Base-by-base conservation (phyloP, 805 yeast species). In the Candida mattraensis region DNA sequence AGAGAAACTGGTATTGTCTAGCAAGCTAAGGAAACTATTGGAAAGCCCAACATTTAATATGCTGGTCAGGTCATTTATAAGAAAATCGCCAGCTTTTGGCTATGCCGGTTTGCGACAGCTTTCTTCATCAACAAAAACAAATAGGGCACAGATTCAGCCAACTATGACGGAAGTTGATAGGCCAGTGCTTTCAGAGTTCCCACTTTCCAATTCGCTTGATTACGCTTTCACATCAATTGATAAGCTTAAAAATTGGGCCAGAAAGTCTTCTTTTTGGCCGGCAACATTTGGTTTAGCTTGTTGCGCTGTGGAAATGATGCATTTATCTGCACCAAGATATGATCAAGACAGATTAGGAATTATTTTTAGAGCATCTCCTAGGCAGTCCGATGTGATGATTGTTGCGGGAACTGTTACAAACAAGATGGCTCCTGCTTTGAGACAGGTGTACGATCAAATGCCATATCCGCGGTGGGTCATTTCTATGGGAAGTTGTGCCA, bases 221-320 rank as follows among this genome's bases (percentile, higher is more conserved):
- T 86, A 86, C 53, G 88, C 87, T 2, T 70, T 86, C 58, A 85
- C 95, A 12, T 76, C 89, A 14, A 66, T 86, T 51, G 95, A 86
- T 56, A 80, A 80, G 44, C 76, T 86, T 45, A 88, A 88, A 47
- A 82, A 82, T 67, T 86, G 95, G 95, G 94, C 91, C 2, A 76
- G 95, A 63, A 87, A 84, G 58, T 87, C 94, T 18, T 83, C 93
- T 2, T 86, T 86, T 62, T 86, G 95, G 95, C 95, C 95, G 7
- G 89, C 85, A 29, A 86, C 95, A 23, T 86, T 86, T 63, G 95
- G 95, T 21, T 70, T 86, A 56, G 95, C 95, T 7, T 86, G 95
- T 66, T 86, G 95, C 70, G 95, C 95, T 43, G 94, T 86, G 26
- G 95, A 86, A 66, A 86, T 86, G 95, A 86, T 86, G 95, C 95